Evolutionary conservation across 2,329 filamentous ascomycete genomes (phyloP).

Genomic region (Trichoderma endophyticum): DNA sequence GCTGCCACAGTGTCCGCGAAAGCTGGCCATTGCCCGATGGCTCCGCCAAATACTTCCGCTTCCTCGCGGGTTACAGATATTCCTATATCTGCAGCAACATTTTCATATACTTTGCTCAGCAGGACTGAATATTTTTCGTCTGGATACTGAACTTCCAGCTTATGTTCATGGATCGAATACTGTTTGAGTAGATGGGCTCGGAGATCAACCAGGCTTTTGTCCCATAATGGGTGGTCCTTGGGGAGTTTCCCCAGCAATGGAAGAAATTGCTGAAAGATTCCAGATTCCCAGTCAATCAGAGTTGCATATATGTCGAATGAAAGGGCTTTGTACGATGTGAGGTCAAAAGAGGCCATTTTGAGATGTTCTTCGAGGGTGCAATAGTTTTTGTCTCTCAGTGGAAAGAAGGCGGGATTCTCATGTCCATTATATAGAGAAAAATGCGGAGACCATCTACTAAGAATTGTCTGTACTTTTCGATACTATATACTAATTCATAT

Average conservation of each 20-base stretch:
- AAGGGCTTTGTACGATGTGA: slow-evolving; percentile 35
- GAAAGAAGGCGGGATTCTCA: background rate
- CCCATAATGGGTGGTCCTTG: slow-evolving; percentile 10
- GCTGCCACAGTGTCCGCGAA: slow-evolving; percentile 56
- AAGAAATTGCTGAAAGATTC: slow-evolving; percentile 53
- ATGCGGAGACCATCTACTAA: background rate
- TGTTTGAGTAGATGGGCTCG: slow-evolving; percentile 19
- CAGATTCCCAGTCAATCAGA: slow-evolving; percentile 70
- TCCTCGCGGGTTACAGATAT: slow-evolving; percentile 32
- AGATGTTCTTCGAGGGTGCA: background rate
- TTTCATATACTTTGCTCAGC: slow-evolving; percentile 43
- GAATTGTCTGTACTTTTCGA: background rate
- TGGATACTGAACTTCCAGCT: slow-evolving; percentile 52
- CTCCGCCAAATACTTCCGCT: slow-evolving; percentile 48
- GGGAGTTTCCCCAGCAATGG: slow-evolving; percentile 35
- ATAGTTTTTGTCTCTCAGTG: background rate
- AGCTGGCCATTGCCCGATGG: slow-evolving; percentile 51
- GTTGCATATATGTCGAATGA: slow-evolving; percentile 79
- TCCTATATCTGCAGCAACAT: slow-evolving; percentile 42
- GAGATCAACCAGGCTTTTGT: slow-evolving; percentile 38
- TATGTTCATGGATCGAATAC: slow-evolving; percentile 45
- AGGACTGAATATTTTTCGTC: slow-evolving; percentile 55
- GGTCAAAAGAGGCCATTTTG: slow-evolving; percentile 6
- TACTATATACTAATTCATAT: background rate
- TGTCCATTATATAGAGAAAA: background rate